phyloP scores from a whole-genome alignment of 1,284 basidiomycete genomes.

The Sutorius eximius region DNA sequence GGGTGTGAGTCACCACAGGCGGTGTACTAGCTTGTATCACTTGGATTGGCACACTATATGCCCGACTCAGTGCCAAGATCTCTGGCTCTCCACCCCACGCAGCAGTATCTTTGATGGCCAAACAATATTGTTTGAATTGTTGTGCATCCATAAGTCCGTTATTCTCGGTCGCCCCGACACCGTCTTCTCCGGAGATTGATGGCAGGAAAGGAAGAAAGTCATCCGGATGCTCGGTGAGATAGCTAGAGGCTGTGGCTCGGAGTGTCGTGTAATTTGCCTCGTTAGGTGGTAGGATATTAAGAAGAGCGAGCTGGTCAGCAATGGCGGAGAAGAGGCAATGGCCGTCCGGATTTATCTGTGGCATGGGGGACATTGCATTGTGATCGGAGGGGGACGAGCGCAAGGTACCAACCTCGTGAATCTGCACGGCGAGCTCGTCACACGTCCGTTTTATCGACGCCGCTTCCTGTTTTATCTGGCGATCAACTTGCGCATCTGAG shows the following conservation, averaged over 20 bases:
- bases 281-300: conserved; percentile 55
- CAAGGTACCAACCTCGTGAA: conserved; percentile 62
- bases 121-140: conserved; percentile 80
- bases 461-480: conserved; percentile 73
- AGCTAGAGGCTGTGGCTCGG: conserved; percentile 75
- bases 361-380: conserved; percentile 2
- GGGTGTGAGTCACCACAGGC: conserved; percentile 80
- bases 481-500: conserved; percentile 63
- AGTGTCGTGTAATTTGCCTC: conserved; percentile 60
- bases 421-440: conserved; percentile 62
- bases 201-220: conserved; percentile 96
- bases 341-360: conserved; percentile 88
- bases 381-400: neutral
- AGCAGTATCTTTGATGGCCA: conserved; percentile 77
- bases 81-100: conserved; percentile 98
- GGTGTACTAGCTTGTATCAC: conserved; percentile 87
- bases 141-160: conserved; percentile 71
- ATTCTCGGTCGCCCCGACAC: conserved; percentile 58
- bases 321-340: conserved; percentile 95
- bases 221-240: conserved; percentile 82
- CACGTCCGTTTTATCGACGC: conserved; percentile 69
- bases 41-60: conserved; percentile 87
- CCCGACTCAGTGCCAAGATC: conserved; percentile 85
- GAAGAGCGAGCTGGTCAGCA: conserved; percentile 81
- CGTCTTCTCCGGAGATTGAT: conserved; percentile 73